These are phyloP conservation scores for Saccharomycopsis fermentans DNA, from an alignment of 805 yeast genomes.

Conservation along the genomic window DNA sequence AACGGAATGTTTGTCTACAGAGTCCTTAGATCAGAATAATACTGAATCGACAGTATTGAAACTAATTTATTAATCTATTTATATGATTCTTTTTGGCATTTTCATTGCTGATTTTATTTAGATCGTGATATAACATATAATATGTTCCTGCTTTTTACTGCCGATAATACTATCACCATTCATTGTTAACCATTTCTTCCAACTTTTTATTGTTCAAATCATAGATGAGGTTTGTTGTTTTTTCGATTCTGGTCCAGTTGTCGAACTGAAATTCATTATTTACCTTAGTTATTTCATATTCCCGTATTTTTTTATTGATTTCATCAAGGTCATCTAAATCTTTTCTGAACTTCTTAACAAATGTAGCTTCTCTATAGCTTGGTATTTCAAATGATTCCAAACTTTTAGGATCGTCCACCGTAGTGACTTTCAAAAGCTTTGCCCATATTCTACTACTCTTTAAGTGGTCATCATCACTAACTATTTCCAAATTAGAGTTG, in stretches of 20 bases:
- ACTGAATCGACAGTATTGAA: too few species aligned
- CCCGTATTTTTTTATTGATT: slow-evolving; percentile 8
- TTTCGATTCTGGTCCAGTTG: slow-evolving; percentile 11
- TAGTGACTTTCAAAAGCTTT: slow-evolving; percentile 7
- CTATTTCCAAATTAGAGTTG: not conserved
- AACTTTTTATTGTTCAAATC: slow-evolving; percentile 11
- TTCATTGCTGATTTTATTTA: too few species aligned
- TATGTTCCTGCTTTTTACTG: too few species aligned
- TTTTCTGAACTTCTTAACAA: slow-evolving; percentile 13
- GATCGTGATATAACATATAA: too few species aligned
- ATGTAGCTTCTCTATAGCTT: slow-evolving; percentile 5
- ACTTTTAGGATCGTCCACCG: not conserved
- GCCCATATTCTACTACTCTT: slow-evolving; percentile 18
- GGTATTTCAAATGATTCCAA: not conserved
- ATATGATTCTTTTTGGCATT: too few species aligned
- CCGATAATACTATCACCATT: too few species aligned
- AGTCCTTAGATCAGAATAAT: too few species aligned
- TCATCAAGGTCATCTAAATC: slow-evolving; percentile 16
- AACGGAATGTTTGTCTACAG: too few species aligned
- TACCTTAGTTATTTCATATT: slow-evolving; percentile 1
- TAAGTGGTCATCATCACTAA: not conserved
- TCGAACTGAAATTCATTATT: slow-evolving; percentile 9
- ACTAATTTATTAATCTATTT: too few species aligned
- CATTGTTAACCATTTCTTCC: slow-evolving; percentile 14
- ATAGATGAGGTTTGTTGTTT: slow-evolving; percentile 1